Evolutionary conservation across 495 filamentous ascomycete species (phyloP), one percentile per base, ranked within the genome.

Genomic region (Niebla homalea): DNA sequence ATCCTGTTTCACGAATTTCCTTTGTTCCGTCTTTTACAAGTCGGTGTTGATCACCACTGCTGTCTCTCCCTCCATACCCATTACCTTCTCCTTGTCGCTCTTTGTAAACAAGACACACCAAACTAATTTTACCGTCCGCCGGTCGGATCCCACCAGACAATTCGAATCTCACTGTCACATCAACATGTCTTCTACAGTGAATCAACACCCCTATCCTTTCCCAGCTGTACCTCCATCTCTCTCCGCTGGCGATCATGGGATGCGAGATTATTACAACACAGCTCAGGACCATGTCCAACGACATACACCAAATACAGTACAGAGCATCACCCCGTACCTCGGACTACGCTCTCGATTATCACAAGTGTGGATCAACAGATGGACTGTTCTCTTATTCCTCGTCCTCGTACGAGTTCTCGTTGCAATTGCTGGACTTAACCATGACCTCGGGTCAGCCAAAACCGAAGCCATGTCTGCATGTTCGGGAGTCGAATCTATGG

Each of bases 291-390:
- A 61, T 65, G 45, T 26, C 20, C 53, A 67, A 64, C 66, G 65
- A 65, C 64, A 67, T 67, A 55, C 64, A 51, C 63, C 70, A 55
- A 67, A 73, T 56, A 74, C 76, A 60, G 65, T 69, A 57, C 68
- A 70, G 55, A 67, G 73, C 52, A 77, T 93, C 59, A 98, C 88
- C 43, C 93, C 92, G 25, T 97, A 97, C 61, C 83, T 98, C 29
- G 92, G 90, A 48, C 75, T 94, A 56, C 80, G 82, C 54, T 84
- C 92, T 51, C 79, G 89, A 52, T 74, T 97, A 38, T 98, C 92
- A 25, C 92, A 98, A 72, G 70, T 87, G 60, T 94, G 89, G 88
- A 83, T 97, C 71, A 97, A 97, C 72, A 75, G 84, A 67, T 98
- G 93, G 93, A 96, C 92, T 37, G 72, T 98, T 49, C 75, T 98